Percentiles rank a stretch among this genome's conserved stretches.
Evolutionary conservation across 805 yeast species (phyloP).

Genomic region (Schwanniomyces yamadae): DNA sequence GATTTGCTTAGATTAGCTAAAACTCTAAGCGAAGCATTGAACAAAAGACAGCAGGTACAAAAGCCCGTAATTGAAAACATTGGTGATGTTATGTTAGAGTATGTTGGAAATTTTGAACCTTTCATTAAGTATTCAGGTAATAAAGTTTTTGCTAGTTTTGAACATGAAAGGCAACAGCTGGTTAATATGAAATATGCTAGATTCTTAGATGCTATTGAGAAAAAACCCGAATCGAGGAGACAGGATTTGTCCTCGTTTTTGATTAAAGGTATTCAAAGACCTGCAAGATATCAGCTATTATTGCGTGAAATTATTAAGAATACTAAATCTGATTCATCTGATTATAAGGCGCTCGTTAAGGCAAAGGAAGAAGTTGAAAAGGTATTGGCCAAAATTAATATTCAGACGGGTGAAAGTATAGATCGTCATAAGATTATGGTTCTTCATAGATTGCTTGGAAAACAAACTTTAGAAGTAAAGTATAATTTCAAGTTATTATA

Average conservation of each 20-base stretch:
- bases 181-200: conserved; percentile 89
- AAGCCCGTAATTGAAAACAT: conserved; percentile 81
- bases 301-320: conserved; percentile 79
- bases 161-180: conserved; percentile 89
- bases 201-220: conserved; percentile 87
- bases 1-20: conserved; percentile 84
- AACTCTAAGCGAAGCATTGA: conserved; percentile 82
- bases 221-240: conserved; percentile 80
- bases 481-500: conserved; percentile 83
- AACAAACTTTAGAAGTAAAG: conserved; percentile 81
- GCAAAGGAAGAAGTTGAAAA: conserved; percentile 76
- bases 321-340: conserved; percentile 75
- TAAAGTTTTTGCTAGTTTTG: conserved; percentile 91
- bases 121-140: conserved; percentile 92
- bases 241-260: conserved; percentile 90
- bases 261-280: conserved; percentile 93
- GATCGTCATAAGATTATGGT: conserved; percentile 88
- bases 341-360: conserved; percentile 61
- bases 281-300: conserved; percentile 89
- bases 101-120: conserved; percentile 85
- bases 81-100: conserved; percentile 85
- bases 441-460: conserved; percentile 51
- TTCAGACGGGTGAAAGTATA: conserved; percentile 90
- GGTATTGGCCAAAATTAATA: conserved; percentile 73
- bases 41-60: conserved; percentile 77